These are phyloP conservation scores for Globisporangium carolinianum DNA, from an alignment of 352 stramenopile genomes.

Conservation along the genomic window DNA sequence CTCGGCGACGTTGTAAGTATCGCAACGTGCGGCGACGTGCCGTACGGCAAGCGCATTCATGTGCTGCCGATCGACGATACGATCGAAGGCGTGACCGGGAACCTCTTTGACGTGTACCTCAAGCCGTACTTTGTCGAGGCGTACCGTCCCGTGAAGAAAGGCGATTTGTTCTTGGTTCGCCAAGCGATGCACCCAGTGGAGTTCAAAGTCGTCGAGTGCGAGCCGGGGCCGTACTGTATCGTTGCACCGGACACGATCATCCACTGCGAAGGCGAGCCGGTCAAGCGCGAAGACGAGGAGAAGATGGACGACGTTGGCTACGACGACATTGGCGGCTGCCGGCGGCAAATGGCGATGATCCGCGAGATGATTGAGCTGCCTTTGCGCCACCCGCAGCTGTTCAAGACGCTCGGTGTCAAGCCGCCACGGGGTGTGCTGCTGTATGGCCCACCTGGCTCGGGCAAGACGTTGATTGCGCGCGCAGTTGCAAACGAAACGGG, in stretches of 20 bases:
- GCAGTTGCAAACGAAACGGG: constrained; percentile 99
- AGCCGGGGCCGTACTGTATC: constrained; percentile 97
- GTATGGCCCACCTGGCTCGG: constrained; percentile 96
- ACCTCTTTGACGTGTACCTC: constrained; percentile 99
- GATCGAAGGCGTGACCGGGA: constrained; percentile 99
- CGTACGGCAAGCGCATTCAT: constrained; percentile 98
- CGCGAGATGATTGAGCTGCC: constrained; percentile 99
- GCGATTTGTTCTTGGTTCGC: constrained; percentile 97
- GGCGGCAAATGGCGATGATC: constrained; percentile 99
- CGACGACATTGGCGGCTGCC: constrained; percentile 98
- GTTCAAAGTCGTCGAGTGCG: constrained; percentile 99
- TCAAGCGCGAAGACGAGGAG: constrained; percentile 98
- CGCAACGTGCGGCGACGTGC: constrained; percentile 94
- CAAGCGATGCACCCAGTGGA: constrained; percentile 99
- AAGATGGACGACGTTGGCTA: constrained; percentile 98
- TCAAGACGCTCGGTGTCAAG: constrained; percentile 99
- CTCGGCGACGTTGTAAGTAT: constrained; percentile 98
- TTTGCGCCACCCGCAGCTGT: constrained; percentile 95
- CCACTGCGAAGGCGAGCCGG: constrained; percentile 98
- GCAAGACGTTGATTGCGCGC: constrained; percentile 98
- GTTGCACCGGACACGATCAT: constrained; percentile 99
- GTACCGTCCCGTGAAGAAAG: constrained; percentile 98
- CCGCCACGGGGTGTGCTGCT: constrained; percentile 98
- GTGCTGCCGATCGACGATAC: constrained; percentile 99
- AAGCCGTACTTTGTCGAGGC: constrained; percentile 99